Evolutionary conservation across 1,284 basidiomycete species (phyloP).

Genomic region (Moesziomyces sp.): DNA sequence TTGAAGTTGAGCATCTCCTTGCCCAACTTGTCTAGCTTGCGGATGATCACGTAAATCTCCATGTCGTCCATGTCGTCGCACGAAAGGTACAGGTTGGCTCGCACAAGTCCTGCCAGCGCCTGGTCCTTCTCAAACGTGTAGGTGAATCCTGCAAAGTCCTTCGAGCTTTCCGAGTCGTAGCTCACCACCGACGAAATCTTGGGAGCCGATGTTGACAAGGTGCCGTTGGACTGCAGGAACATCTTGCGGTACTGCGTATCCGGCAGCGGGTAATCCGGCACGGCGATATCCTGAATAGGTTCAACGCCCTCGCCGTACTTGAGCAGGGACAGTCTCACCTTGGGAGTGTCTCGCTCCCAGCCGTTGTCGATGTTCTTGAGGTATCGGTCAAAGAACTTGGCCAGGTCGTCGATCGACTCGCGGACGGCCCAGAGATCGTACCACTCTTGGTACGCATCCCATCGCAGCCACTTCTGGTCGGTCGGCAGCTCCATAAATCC

Average conservation of each 20-base stretch:
- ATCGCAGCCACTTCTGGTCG: constrained; percentile 3
- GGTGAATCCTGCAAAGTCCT: constrained; percentile 4
- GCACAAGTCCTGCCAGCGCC: constrained; percentile 1
- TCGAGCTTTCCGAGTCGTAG: constrained; percentile 6
- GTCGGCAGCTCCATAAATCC: constrained; percentile 4
- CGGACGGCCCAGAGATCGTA: constrained; percentile 7
- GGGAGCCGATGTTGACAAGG: neutral
- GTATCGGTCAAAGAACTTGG: constrained; percentile 12
- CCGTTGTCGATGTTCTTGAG: constrained; percentile 8
- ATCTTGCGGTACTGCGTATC: constrained; percentile 5
- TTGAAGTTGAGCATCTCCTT: constrained; percentile 10
- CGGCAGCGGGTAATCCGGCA: constrained; percentile 1
- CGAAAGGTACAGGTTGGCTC: constrained; percentile 3
- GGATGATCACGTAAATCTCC: constrained; percentile 9
- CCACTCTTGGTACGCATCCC: constrained; percentile 13
- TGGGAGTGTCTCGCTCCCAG: constrained; percentile 9
- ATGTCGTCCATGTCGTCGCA: constrained; percentile 8
- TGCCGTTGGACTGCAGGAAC: neutral
- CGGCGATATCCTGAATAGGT: constrained; percentile 4
- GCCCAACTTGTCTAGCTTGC: constrained; percentile 12
- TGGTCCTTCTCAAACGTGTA: constrained; percentile 1
- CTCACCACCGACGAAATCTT: neutral
- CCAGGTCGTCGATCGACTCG: constrained; percentile 6
- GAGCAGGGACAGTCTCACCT: constrained; percentile 7
- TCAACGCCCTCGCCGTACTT: constrained; percentile 1